Evolutionary conservation across 208 protist genomes (phyloP), one percentile per base, ranked within the genome.

Genomic region (Leishmania mexicana): DNA sequence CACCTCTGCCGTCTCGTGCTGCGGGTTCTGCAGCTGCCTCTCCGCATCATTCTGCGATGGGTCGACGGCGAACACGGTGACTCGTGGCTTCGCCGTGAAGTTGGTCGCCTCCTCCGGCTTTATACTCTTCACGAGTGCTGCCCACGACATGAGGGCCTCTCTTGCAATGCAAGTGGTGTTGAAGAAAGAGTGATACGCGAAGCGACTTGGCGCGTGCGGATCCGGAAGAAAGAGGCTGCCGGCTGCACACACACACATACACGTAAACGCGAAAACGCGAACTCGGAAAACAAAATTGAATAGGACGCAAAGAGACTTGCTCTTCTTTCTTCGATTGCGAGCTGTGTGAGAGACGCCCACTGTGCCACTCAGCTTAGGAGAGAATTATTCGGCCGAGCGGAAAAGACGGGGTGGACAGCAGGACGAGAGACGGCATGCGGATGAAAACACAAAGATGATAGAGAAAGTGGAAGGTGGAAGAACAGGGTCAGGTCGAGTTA

Each of bases 61-160:
- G 62, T 88, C 83, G 4, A 82, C 71, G 21, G 80, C 83, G 80
- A 87, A 90, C 58, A 89, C 88, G 40, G 84, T 81, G 21, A 53
- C 35, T 82, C 83, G 28, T n/a, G 81, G 77, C 54, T 84, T 84
- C 28, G 80, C 81, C 60, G 76, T 21, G 45, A 85, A 85, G 35
- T 87, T 85, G 0, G 78, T 49, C 72, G 74, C 76, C 76, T 86
- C 77, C 76, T 89, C 85, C 58, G 76, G 77, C 81, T 87, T 87
- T 57, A 88, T 88, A 31, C 84, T 88, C 80, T 89, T 83, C 49
- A 88, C 84, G 64, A 94, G 73, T 38, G 88, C 74, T 49, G 89
- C 93, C 93, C 93, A 96, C 28, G 93, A 96, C 93, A 96, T 96
- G n/a, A 35, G 28, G 19, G 42, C 7, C 42, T 31, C 4, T 24